Conservation (phyloP, 2,329 filamentous ascomycete species). For the Aspergillus neotritici region DNA sequence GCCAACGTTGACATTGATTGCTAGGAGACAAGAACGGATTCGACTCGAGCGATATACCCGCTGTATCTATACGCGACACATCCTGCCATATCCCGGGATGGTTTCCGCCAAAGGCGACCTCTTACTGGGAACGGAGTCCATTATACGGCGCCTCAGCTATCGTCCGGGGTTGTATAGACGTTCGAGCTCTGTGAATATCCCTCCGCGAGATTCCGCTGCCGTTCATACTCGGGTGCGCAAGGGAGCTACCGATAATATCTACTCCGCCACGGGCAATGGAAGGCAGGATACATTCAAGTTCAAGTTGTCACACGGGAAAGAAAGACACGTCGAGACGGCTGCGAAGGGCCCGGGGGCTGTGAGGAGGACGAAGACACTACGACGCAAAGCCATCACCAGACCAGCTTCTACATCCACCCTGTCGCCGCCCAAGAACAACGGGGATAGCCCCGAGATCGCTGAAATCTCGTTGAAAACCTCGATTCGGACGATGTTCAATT, state of each 20-base stretch:
- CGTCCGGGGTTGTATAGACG: slow-evolving; percentile 69
- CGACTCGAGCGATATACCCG: slow-evolving; percentile 67
- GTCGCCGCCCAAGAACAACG: background rate
- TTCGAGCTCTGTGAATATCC: slow-evolving; percentile 50
- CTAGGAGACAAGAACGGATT: slow-evolving; percentile 67
- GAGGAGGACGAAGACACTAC: too few species aligned
- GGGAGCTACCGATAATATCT: too few species aligned
- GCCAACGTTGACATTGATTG: slow-evolving; percentile 64
- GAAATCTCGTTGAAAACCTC: slow-evolving; percentile 6
- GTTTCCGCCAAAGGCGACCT: slow-evolving; percentile 61
- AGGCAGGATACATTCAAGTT: too few species aligned
- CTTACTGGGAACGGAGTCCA: slow-evolving; percentile 66
- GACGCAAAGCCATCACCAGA: too few species aligned
- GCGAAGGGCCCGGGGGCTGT: too few species aligned
- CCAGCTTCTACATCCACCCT: too few species aligned
- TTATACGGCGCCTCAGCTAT: slow-evolving; percentile 83
- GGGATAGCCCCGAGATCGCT: slow-evolving; percentile 3
- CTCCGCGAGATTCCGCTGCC: background rate
- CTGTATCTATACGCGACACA: slow-evolving; percentile 79
- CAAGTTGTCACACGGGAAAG: too few species aligned
- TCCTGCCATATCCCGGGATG: slow-evolving; percentile 80
- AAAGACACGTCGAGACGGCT: too few species aligned
- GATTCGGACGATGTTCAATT: slow-evolving; percentile 17
- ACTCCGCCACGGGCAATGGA: too few species aligned
- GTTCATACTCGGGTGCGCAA: too few species aligned